Conservation (phyloP, 192 early-diverging fungal species). For the Linnemannia hyalina region DNA sequence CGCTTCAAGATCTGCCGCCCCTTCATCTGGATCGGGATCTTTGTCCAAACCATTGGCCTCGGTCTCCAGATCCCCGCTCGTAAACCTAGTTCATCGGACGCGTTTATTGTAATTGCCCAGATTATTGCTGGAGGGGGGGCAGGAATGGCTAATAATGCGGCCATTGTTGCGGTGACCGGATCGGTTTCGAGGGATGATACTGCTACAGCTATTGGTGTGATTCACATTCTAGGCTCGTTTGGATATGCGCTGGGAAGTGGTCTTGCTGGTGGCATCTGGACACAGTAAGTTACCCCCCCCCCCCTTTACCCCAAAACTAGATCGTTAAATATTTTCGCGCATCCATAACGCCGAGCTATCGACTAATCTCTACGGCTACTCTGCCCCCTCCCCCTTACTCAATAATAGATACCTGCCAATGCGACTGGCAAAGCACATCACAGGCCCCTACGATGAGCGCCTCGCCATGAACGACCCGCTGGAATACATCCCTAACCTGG, state of each 20-base stretch:
- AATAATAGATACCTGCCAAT: slow-evolving; percentile 17
- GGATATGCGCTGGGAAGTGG: slow-evolving; percentile 19
- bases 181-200: slow-evolving; percentile 13
- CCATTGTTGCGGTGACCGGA: slow-evolving; percentile 12
- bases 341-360: not conserved
- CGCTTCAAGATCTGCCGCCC: slow-evolving; percentile 17
- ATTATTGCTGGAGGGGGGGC: slow-evolving; percentile 16
- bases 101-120: slow-evolving; percentile 13
- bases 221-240: slow-evolving; percentile 12
- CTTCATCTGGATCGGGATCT: slow-evolving; percentile 19
- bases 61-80: slow-evolving; percentile 25
- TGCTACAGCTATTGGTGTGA: slow-evolving; percentile 7
- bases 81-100: slow-evolving; percentile 6
- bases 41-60: slow-evolving; percentile 14
- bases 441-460: slow-evolving; percentile 16
- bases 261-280: slow-evolving; percentile 21
- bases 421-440: slow-evolving; percentile 30
- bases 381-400: not conserved
- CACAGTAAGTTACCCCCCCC: slow-evolving; percentile 3
- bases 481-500: slow-evolving; percentile 3
- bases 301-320: too few species aligned
- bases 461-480: slow-evolving; percentile 30
- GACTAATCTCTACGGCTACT: not conserved
- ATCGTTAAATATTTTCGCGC: not conserved
- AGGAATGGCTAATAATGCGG: slow-evolving; percentile 21